phyloP scores from a whole-genome alignment of 768 basidiomycete genomes.

The Lactifluus volemus region DNA sequence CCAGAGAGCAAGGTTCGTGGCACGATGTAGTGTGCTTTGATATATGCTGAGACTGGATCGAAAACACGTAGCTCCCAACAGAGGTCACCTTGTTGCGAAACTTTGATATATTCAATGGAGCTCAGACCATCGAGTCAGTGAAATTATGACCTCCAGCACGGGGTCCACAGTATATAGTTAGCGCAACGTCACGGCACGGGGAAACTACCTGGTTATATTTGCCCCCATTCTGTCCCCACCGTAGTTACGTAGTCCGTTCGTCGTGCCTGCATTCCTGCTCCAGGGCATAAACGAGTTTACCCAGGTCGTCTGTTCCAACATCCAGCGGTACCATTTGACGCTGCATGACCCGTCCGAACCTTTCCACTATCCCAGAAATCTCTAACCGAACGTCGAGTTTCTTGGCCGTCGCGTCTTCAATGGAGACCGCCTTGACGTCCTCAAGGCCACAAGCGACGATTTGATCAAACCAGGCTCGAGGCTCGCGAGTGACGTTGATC shows the following conservation, averaged over 20 bases:
- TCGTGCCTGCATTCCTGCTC: constrained; percentile 21
- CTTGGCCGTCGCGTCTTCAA: constrained; percentile 39
- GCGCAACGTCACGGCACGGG: background rate
- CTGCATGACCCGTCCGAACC: constrained; percentile 25
- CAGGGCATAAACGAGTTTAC: constrained; percentile 20
- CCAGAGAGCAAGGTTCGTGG: constrained; percentile 41
- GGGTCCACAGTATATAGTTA: background rate
- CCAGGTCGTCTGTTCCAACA: constrained; percentile 19
- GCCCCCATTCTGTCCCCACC: background rate
- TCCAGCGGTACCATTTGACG: constrained; percentile 27
- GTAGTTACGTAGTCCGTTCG: constrained; percentile 12
- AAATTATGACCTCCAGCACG: constrained; percentile 2
- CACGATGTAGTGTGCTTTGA: background rate
- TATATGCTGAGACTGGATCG: background rate
- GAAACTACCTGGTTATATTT: background rate
- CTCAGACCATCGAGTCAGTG: constrained; percentile 17
- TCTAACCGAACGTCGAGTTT: constrained; percentile 40
- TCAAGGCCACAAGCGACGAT: constrained; percentile 88
- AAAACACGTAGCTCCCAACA: constrained; percentile 33
- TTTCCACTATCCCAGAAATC: constrained; percentile 36
- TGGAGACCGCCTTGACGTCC: constrained; percentile 71
- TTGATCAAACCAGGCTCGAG: constrained; percentile 74
- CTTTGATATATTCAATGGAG: constrained; percentile 55
- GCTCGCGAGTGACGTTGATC: constrained; percentile 79
- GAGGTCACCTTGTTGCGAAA: constrained; percentile 51